Evolutionary conservation across 345 rosid species (phyloP).

Genomic region (Toxicodendron radicans): DNA sequence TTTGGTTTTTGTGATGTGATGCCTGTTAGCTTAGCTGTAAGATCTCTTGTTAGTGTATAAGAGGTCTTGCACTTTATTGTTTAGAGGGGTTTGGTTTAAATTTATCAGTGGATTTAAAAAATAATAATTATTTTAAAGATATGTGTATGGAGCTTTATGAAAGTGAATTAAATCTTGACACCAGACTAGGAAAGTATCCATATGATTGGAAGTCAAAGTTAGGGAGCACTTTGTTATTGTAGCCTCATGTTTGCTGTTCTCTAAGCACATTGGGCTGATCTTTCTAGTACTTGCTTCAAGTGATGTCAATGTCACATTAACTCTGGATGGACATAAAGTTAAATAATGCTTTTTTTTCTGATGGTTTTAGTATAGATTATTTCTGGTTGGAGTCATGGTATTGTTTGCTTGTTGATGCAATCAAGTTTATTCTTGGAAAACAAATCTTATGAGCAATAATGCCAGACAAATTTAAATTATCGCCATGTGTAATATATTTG

Average conservation of each 20-base stretch:
- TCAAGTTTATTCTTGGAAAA: not conserved
- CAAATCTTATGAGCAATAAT: not conserved
- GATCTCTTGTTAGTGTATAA: too few relatives aligned
- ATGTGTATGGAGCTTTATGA: not conserved
- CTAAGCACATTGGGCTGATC: slow-evolving; percentile 1
- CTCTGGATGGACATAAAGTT: not conserved
- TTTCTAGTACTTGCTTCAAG: not conserved
- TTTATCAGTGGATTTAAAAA: too few relatives aligned
- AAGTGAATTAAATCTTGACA: slow-evolving; percentile 6
- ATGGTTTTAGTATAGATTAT: not conserved
- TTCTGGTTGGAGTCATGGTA: not conserved
- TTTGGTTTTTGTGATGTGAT: not conserved
- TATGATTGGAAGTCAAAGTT: slow-evolving; percentile 9
- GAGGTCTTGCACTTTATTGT: too few relatives aligned
- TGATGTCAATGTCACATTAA: not conserved
- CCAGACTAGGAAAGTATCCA: not conserved
- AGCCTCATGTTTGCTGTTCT: slow-evolving; percentile 7
- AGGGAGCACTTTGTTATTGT: not conserved
- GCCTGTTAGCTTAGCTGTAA: too few relatives aligned
- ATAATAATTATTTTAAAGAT: too few relatives aligned
- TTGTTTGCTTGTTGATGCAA: not conserved
- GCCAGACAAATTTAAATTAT: not conserved
- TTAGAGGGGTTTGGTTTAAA: too few relatives aligned
- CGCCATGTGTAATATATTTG: not conserved
- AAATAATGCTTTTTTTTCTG: not conserved